phyloP scores from a whole-genome alignment of 2,329 filamentous ascomycete species.

The Cercospora sp. region DNA sequence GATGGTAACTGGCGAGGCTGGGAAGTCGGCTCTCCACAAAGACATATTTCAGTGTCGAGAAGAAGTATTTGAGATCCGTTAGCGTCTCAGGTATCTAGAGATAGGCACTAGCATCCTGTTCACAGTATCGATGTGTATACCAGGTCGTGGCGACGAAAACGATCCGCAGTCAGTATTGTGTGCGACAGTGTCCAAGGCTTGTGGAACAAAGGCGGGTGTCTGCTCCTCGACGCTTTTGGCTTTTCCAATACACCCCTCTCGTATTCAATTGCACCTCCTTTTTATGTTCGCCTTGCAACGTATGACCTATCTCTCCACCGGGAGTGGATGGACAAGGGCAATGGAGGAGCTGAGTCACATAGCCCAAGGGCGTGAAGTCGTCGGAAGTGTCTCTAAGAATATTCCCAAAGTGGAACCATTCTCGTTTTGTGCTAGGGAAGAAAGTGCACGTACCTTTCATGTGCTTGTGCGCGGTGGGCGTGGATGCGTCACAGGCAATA shows the following conservation, averaged over 20 bases:
- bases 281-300: not conserved
- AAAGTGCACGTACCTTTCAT: conserved; percentile 1
- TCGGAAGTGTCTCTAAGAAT: not conserved
- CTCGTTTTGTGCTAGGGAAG: not conserved
- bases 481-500: conserved; percentile 3
- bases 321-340: not conserved
- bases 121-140: not conserved
- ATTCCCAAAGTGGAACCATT: not conserved
- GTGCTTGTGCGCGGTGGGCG: not conserved
- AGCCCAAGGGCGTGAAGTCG: not conserved
- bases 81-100: not conserved
- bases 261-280: not conserved
- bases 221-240: not conserved
- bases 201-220: not conserved
- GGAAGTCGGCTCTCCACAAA: not conserved
- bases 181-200: not conserved
- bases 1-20: not conserved
- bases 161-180: not conserved
- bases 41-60: not conserved
- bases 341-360: not conserved
- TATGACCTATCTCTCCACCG: not conserved
- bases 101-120: not conserved
- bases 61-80: not conserved
- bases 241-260: not conserved
- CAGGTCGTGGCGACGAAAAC: not conserved